Percentiles rank a stretch among this genome's conserved stretches.
phyloP scores from a whole-genome alignment of 2,329 filamentous ascomycete genomes.

The Sclerotinia borealis region DNA sequence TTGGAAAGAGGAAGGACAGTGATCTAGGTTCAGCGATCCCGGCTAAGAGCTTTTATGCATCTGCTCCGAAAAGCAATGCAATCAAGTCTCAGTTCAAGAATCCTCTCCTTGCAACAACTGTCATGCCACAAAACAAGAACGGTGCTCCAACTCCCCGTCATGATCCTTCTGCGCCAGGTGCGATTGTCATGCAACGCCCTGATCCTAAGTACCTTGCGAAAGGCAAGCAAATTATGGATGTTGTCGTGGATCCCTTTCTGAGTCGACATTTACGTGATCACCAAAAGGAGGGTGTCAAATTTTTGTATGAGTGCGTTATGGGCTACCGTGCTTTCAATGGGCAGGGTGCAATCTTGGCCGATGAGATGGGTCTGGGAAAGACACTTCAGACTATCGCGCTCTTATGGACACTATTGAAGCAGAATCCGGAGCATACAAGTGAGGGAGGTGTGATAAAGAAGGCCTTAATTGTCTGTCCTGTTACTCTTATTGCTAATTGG shows the following conservation, averaged over 20 bases:
- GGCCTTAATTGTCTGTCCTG: slow-evolving; percentile 66
- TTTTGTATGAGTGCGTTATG: slow-evolving; percentile 73
- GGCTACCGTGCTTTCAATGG: slow-evolving; percentile 60
- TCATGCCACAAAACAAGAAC: slow-evolving; percentile 41
- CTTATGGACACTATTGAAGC: slow-evolving; percentile 66
- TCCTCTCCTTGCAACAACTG: slow-evolving; percentile 50
- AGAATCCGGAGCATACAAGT: slow-evolving; percentile 57
- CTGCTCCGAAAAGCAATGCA: slow-evolving; percentile 35
- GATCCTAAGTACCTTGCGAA: slow-evolving; percentile 45
- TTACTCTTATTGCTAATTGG: slow-evolving; percentile 68
- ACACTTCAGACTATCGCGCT: slow-evolving; percentile 67
- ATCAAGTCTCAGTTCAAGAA: slow-evolving; percentile 52
- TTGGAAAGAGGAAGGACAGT: slow-evolving; percentile 28
- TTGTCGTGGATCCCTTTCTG: slow-evolving; percentile 64
- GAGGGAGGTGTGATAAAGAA: slow-evolving; percentile 57
- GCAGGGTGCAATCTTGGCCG: slow-evolving; percentile 64
- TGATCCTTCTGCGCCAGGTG: slow-evolving; percentile 52
- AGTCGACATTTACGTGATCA: slow-evolving; percentile 58
- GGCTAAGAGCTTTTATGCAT: slow-evolving; percentile 36
- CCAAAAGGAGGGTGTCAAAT: slow-evolving; percentile 63
- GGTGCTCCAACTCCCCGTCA: slow-evolving; percentile 55
- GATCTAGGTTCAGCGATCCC: slow-evolving; percentile 30
- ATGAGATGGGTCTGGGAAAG: slow-evolving; percentile 73
- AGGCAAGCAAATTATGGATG: slow-evolving; percentile 63
- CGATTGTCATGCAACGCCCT: slow-evolving; percentile 58